Conservation (phyloP, 352 stramenopile genomes). For the Peronospora farinosa region DNA sequence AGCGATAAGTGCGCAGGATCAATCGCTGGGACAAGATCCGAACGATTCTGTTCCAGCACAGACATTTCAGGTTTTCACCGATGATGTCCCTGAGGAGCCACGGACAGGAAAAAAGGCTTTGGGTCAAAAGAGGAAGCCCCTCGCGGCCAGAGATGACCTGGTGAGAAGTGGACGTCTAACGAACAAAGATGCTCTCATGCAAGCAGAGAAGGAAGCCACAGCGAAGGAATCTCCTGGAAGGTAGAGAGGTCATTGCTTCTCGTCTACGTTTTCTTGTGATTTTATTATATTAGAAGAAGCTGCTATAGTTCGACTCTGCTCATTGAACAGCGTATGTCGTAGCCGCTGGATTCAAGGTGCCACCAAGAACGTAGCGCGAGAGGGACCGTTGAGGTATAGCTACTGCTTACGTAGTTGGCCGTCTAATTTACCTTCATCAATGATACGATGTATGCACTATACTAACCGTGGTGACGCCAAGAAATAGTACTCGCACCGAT, state of each 20-base stretch:
- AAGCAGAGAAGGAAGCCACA: constrained; percentile 29
- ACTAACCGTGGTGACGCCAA: constrained; percentile 23
- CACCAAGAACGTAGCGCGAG: constrained; percentile 25
- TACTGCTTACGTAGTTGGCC: constrained; percentile 9
- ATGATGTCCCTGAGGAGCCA: constrained; percentile 28
- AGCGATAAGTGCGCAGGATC: constrained; percentile 39
- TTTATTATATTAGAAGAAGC: constrained; percentile 16
- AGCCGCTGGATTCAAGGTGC: constrained; percentile 20
- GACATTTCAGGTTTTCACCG: constrained; percentile 45
- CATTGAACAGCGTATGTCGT: constrained; percentile 25
- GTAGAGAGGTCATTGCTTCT: constrained; percentile 28
- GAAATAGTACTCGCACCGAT: constrained; percentile 6
- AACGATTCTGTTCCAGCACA: constrained; percentile 33
- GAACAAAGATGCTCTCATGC: constrained; percentile 77
- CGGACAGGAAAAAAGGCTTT: constrained; percentile 27
- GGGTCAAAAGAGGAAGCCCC: constrained; percentile 47
- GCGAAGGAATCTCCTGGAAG: constrained; percentile 29
- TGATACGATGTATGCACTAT: neutral
- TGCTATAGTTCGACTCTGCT: constrained; percentile 20
- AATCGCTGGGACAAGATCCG: constrained; percentile 41
- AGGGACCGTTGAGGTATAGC: constrained; percentile 38
- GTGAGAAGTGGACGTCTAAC: constrained; percentile 46
- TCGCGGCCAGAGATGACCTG: constrained; percentile 65
- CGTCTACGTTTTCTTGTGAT: constrained; percentile 5
- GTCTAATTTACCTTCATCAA: constrained; percentile 7